These are phyloP conservation scores for Blastocystis sp. DNA, from an alignment of 352 stramenopile genomes.

Conservation along the genomic window DNA sequence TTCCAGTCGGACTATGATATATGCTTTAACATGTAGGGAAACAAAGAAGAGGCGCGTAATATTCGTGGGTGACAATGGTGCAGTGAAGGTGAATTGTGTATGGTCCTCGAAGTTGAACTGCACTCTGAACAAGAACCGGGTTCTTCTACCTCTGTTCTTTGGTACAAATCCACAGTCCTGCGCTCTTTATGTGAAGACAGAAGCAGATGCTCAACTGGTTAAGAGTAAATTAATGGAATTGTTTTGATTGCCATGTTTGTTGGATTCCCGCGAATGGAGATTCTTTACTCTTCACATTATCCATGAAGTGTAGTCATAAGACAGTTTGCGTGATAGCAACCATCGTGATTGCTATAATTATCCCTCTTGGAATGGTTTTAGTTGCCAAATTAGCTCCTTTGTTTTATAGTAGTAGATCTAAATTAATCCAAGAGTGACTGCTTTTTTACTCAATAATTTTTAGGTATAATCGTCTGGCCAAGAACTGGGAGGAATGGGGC, in stretches of 20 bases:
- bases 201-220: neutral
- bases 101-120: neutral
- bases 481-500: neutral
- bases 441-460: neutral
- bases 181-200: neutral
- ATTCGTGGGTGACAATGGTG: neutral
- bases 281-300: neutral
- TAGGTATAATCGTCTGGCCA: neutral
- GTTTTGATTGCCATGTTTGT: conserved; percentile 49
- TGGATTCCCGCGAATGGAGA: neutral
- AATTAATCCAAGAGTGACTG: neutral
- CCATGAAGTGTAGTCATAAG: conserved; percentile 11
- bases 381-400: neutral
- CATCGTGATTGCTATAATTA: neutral
- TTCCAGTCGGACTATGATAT: neutral
- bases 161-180: neutral
- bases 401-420: neutral
- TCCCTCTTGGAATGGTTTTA: neutral
- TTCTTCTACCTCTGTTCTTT: conserved; percentile 13
- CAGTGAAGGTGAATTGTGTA: neutral
- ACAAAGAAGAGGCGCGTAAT: conserved; percentile 4
- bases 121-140: neutral
- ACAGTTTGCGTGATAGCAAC: neutral
- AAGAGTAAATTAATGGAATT: conserved; percentile 5
- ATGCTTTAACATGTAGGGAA: neutral